Evolutionary conservation across 768 basidiomycete genomes (phyloP).

Genomic region (Pulveroboletus sp.): DNA sequence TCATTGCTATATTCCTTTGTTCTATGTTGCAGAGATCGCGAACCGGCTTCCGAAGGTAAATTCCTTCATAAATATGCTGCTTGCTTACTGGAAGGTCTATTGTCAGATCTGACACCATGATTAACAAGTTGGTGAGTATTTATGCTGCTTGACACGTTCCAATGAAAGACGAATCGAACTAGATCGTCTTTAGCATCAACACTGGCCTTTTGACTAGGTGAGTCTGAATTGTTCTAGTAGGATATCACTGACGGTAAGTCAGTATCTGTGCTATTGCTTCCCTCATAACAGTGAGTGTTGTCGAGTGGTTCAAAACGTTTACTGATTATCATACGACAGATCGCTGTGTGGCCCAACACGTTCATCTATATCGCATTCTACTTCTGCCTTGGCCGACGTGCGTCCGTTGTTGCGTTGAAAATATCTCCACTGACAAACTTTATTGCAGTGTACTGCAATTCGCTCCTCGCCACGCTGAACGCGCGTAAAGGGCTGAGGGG

Average conservation of each 20-base stretch:
- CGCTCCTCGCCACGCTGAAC: slow-evolving; percentile 58
- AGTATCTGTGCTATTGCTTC: slow-evolving; percentile 57
- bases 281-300: slow-evolving; percentile 44
- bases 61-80: background rate
- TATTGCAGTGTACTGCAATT: slow-evolving; percentile 53
- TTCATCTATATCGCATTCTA: slow-evolving; percentile 64
- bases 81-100: background rate
- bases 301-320: background rate
- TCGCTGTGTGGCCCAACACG: slow-evolving; percentile 45
- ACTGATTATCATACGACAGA: slow-evolving; percentile 33
- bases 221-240: background rate
- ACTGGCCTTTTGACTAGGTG: slow-evolving; percentile 31
- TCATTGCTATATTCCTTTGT: slow-evolving; percentile 47
- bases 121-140: slow-evolving; percentile 40
- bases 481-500: slow-evolving; percentile 48
- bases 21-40: slow-evolving; percentile 44
- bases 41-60: slow-evolving; percentile 47
- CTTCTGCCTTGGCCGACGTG: slow-evolving; percentile 59
- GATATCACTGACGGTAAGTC: background rate
- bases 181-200: slow-evolving; percentile 55
- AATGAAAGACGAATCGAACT: background rate
- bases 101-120: slow-evolving; percentile 47
- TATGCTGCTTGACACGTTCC: background rate
- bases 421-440: background rate
- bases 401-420: slow-evolving; percentile 19